A percentile compares a stretch with the other conserved stretches of the same genome.
Evolutionary conservation across 75 land plant genomes (phyloP).

Genomic region (Sequoia sempervirens): DNA sequence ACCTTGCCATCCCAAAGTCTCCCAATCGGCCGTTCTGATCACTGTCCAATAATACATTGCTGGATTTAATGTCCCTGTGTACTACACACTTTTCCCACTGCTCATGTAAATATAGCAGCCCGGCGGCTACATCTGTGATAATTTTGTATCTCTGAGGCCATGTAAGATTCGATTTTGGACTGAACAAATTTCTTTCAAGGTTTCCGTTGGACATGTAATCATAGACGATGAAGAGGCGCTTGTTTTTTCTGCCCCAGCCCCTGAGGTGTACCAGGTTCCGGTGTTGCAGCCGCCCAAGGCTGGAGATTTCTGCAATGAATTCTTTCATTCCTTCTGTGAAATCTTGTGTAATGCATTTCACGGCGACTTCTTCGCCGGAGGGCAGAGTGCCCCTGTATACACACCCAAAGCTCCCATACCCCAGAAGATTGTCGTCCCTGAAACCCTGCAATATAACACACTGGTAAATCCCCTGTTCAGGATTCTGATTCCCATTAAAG

Average conservation of each 20-base stretch:
- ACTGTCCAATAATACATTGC: slow-evolving; percentile 21
- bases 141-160: slow-evolving; percentile 18
- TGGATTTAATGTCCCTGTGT: slow-evolving; percentile 23
- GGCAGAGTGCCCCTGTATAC: slow-evolving; percentile 33
- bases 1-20: slow-evolving; percentile 35
- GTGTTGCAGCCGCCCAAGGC: slow-evolving; percentile 25
- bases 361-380: not conserved
- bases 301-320: not conserved
- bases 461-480: no score
- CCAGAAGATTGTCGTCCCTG: not conserved
- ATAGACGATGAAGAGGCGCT: slow-evolving; percentile 46
- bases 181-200: slow-evolving; percentile 17
- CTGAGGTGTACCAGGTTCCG: slow-evolving; percentile 37
- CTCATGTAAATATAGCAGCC: slow-evolving; percentile 16
- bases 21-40: slow-evolving; percentile 15
- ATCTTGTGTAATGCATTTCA: not conserved
- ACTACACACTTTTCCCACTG: slow-evolving; percentile 24
- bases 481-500: no score
- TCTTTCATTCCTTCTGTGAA: not conserved
- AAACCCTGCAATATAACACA: not conserved
- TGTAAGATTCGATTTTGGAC: not conserved
- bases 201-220: slow-evolving; percentile 48
- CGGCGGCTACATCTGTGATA: slow-evolving; percentile 15
- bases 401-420: slow-evolving; percentile 38
- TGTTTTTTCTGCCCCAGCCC: slow-evolving; percentile 36